These are phyloP conservation scores for Colletotrichum sp. DNA, from an alignment of 2,329 filamentous ascomycete species.

Conservation along the genomic window DNA sequence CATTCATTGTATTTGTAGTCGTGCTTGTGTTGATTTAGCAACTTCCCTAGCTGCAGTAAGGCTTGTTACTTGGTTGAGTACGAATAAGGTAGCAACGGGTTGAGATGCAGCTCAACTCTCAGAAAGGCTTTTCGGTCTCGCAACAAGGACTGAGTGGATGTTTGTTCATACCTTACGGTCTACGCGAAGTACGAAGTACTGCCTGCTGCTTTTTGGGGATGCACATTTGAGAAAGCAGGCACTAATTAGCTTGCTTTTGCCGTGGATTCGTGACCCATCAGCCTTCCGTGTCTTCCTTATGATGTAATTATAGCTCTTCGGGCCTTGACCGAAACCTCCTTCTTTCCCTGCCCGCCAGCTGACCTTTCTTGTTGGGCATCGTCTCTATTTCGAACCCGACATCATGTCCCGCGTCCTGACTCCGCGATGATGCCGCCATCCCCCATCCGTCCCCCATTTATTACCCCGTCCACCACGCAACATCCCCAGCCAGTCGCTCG, in stretches of 20 bases:
- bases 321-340: slow-evolving; percentile 14
- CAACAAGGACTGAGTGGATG: neutral
- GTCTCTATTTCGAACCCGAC: neutral
- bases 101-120: neutral
- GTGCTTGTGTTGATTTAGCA: neutral
- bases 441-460: neutral
- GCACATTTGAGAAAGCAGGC: neutral
- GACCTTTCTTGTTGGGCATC: neutral
- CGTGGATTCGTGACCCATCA: neutral
- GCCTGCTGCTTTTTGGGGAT: neutral
- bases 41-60: neutral
- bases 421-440: neutral
- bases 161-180: neutral
- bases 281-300: neutral
- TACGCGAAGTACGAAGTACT: neutral
- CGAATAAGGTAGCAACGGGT: neutral
- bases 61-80: neutral
- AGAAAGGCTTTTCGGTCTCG: neutral
- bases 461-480: neutral
- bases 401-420: neutral
- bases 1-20: neutral
- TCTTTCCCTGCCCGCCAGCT: neutral
- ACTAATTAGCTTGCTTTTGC: neutral
- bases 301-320: slow-evolving; percentile 18
- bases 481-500: neutral